Evolutionary conservation across 345 rosid genomes (phyloP).

Genomic region (Streptanthus diversifolius): DNA sequence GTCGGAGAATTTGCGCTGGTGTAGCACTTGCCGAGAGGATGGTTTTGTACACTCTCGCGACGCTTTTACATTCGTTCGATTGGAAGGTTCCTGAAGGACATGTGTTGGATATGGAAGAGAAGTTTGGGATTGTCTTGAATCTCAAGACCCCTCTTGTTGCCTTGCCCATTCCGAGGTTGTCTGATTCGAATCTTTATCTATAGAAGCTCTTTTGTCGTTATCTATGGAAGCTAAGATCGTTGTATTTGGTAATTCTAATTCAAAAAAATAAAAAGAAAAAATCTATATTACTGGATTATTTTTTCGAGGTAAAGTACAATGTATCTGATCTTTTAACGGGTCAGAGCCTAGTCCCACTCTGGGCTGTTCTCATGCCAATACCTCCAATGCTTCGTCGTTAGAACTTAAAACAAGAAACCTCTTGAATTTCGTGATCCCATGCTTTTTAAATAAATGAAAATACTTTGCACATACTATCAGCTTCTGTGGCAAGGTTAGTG

Average conservation of each 20-base stretch:
- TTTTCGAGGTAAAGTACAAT: not conserved
- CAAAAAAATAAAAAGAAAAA: not conserved
- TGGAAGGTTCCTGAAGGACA: slow-evolving; percentile 48
- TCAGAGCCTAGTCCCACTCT: no score
- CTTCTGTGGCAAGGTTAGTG: no score
- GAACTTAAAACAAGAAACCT: no score
- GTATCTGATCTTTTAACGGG: no score
- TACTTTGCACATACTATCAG: no score
- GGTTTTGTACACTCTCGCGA: slow-evolving; percentile 57
- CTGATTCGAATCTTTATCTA: slow-evolving; percentile 24
- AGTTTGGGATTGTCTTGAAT: slow-evolving; percentile 76
- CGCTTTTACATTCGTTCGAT: slow-evolving; percentile 65
- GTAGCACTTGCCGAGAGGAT: slow-evolving; percentile 72
- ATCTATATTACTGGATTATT: not conserved
- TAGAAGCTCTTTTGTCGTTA: not conserved
- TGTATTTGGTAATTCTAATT: not conserved
- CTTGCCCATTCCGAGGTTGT: slow-evolving; percentile 54
- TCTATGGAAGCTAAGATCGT: not conserved
- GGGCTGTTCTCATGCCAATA: no score
- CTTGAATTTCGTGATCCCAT: no score
- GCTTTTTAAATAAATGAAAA: no score
- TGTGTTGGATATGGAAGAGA: slow-evolving; percentile 46
- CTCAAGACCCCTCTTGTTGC: slow-evolving; percentile 50
- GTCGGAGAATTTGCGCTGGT: slow-evolving; percentile 71
- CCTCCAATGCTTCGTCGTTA: no score